Conservation (phyloP, 73 alveolate species). For the Paramecium octaurelia region DNA sequence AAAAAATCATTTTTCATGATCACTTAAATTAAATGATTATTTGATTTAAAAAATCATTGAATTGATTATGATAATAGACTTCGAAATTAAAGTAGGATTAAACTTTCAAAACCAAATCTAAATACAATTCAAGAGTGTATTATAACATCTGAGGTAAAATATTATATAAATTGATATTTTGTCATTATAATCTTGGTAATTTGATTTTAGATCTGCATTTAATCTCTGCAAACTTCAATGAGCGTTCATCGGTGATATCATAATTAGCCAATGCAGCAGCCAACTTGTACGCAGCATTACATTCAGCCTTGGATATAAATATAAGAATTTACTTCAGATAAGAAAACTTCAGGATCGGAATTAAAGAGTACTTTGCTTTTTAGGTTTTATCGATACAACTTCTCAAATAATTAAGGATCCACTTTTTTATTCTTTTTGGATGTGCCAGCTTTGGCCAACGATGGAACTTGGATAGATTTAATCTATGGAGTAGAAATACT, state of each 20-base stretch:
- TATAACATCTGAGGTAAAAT: background rate
- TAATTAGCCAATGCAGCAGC: conserved; percentile 60
- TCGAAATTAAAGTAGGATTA: background rate
- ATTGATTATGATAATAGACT: background rate
- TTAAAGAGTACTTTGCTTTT: background rate
- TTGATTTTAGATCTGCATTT: conserved; percentile 17
- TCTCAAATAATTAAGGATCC: conserved; percentile 6
- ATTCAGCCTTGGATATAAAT: conserved; percentile 3
- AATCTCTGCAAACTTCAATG: conserved; percentile 40
- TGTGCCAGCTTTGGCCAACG: background rate
- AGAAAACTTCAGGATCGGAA: background rate
- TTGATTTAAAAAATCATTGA: background rate
- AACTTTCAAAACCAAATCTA: background rate
- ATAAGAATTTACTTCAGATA: background rate
- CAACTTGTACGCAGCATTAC: conserved; percentile 53
- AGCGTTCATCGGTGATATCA: conserved; percentile 51
- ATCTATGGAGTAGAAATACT: background rate
- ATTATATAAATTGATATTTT: background rate
- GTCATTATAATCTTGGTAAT: conserved; percentile 34
- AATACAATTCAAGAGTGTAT: background rate
- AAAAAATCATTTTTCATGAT: background rate
- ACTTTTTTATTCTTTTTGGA: background rate
- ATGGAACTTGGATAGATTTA: background rate
- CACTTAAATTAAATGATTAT: background rate
- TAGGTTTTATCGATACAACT: background rate